Evolutionary conservation across 1,284 basidiomycete genomes (phyloP), one percentile per base, ranked within the genome.

Genomic region (Flammula alnicola): DNA sequence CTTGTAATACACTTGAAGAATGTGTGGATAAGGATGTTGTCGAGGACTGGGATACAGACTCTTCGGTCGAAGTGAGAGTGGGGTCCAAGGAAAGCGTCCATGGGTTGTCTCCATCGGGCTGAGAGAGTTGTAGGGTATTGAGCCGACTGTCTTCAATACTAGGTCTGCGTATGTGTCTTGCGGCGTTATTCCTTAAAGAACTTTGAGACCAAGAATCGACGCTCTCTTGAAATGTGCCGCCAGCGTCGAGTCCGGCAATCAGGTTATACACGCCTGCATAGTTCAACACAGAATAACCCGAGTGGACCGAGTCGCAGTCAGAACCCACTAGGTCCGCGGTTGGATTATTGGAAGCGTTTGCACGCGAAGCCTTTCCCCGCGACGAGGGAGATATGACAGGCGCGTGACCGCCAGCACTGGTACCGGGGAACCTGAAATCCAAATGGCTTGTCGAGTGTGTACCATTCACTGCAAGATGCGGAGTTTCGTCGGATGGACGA

Each of bases 21-120:
- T 44, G 42, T 10, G 38, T 22, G 26, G 55, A 57, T 5, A 50
- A 43, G 14, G 59, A 59, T 4, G 50, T 17, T 3, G 55, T 46
- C 14, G 63, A 56, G n/a, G 55, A 49, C 5, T 44, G 51, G 8
- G 61, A 61, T 22, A 51, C 42, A 19, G 48, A 42, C 31, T 51
- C 39, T 40, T 51, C 49, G 11, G 49, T 52, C n/a, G 51, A 39
- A 17, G 51, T 47, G 22, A 54, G 45, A 2, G 47, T 48, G 37
- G 60, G 55, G 8, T 60, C 62, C 26, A 67, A 52, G 5, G 62
- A 60, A 36, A 66, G 60, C 3, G 64, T 65, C 66, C 66, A 66
- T 2, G 65, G 55, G 37, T 59, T 54, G 35, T 61, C 52, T 12
- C 62, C 62, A 31, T 62, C 59, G n/a, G 63, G 62, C 42, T 67